A percentile compares a stretch with the other conserved stretches of the same genome.
Conservation (phyloP, 306 rosid genomes). For the Ammopiptanthus mongolicus region DNA sequence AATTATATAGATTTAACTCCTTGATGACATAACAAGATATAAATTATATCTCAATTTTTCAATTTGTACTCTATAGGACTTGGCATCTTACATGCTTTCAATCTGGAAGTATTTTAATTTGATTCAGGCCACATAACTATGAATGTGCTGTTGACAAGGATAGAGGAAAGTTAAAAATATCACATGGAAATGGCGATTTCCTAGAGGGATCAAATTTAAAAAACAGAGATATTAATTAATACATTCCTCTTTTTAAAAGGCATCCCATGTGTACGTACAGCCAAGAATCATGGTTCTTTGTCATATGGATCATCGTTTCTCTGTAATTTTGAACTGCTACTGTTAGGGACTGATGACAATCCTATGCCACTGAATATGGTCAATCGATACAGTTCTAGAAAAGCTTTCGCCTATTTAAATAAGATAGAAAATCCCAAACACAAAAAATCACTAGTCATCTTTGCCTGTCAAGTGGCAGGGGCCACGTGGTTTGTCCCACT, state of each 20-base stretch:
- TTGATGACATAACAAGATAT: not conserved
- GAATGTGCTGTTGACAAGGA: constrained; percentile 37
- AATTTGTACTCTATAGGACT: constrained; percentile 10
- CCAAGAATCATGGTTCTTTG: constrained; percentile 45
- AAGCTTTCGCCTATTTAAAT: not conserved
- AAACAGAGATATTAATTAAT: not conserved
- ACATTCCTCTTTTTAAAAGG: constrained; percentile 29
- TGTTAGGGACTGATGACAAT: constrained; percentile 34
- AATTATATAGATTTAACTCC: not conserved
- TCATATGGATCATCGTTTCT: constrained; percentile 21
- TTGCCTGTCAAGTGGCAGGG: constrained; percentile 38
- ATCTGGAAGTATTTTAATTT: constrained; percentile 22
- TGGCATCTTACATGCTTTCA: constrained; percentile 24
- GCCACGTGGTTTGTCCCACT: constrained; percentile 40
- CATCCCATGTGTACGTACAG: constrained; percentile 44
- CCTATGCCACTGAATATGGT: constrained; percentile 38
- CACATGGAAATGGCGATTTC: constrained; percentile 41
- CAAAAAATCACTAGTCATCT: constrained; percentile 27
- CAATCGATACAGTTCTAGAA: constrained; percentile 28
- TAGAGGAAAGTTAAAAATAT: constrained; percentile 23
- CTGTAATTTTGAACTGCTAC: constrained; percentile 27
- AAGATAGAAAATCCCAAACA: constrained; percentile 4
- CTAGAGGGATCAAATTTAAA: constrained; percentile 13
- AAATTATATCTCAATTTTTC: not conserved
- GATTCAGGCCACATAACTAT: constrained; percentile 32